A percentile compares a stretch with the other conserved stretches of the same genome.
These are phyloP conservation scores for Podospora pseudocomata DNA, from an alignment of 495 filamentous ascomycete species.

Conservation along the genomic window DNA sequence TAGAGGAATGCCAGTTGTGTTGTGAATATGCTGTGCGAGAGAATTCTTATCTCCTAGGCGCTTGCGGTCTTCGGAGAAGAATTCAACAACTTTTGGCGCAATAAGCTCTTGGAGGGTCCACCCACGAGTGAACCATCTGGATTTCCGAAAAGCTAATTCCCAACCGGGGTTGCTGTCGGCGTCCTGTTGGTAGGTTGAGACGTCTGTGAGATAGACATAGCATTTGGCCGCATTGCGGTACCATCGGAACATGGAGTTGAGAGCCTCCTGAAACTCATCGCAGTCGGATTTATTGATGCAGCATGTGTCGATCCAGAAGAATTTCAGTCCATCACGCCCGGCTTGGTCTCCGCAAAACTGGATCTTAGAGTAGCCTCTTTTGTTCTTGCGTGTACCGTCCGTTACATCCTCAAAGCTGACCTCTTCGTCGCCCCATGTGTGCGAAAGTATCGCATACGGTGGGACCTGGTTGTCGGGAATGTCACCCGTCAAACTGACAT, in stretches of 20 bases:
- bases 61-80: conserved; percentile 23
- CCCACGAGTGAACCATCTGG: too few relatives aligned
- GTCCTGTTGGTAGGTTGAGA: too few relatives aligned
- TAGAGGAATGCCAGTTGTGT: conserved; percentile 21
- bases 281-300: conserved; percentile 41
- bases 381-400: too few relatives aligned
- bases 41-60: conserved; percentile 26
- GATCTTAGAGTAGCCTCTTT: too few relatives aligned
- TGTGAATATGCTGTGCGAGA: conserved; percentile 10
- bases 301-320: conserved; percentile 42
- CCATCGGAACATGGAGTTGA: conserved; percentile 47
- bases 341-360: conserved; percentile 29
- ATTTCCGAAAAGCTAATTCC: too few relatives aligned
- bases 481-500: too few relatives aligned
- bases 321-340: conserved; percentile 19
- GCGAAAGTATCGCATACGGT: too few relatives aligned
- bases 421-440: too few relatives aligned
- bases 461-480: too few relatives aligned
- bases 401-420: too few relatives aligned
- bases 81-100: conserved; percentile 21
- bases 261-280: conserved; percentile 37
- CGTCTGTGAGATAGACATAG: conserved; percentile 11
- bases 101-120: not conserved
- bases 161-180: too few relatives aligned
- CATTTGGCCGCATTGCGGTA: conserved; percentile 30